Base-by-base conservation (phyloP, 495 filamentous ascomycete species). In the Hapsidospora chrysogenum region DNA sequence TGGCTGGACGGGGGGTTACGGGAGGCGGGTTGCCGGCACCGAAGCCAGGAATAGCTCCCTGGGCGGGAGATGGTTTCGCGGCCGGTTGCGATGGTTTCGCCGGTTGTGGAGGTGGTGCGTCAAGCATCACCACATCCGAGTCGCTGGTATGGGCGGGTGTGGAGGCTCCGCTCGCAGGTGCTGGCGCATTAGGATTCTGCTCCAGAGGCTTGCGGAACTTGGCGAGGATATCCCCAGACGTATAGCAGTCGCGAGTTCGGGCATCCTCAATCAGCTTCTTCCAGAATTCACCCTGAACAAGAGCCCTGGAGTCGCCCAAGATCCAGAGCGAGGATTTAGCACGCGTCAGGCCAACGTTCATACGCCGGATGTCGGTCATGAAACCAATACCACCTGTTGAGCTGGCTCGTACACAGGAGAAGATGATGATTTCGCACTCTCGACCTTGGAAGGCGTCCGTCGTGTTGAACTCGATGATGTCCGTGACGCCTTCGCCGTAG, bases 321-420 rank as follows among this genome's bases (percentile, higher is more conserved):
- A 97, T 85, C 76, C 85, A 97, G 17, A 97, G 66, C 2, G 85
- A 94, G 10, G 80, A 92, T 48, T 92, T 94, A 9, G 89, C 92
- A 64, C 89, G 74, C 6, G 89, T 97, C 29, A 97, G 62, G 60
- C 89, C 89, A 48, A 97, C 89, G 58, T 97, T 97, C 89, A 97
- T 97, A 72, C 89, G 89, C 34, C 89, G 76, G 49, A 97, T 92
- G 58, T 97, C 89, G 29, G 79, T 76, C 66, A 97, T 76, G 72
- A 97, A 97, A 66, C 89, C 89, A 48, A 97, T 93, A 46, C 92
- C 84, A 19, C 85, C 84, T 19, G 74, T 80, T 9, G 72, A 62
- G 11, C 81, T 86, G 21, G 89, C 85, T 56, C 89, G 74, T 21
- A 97, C 89, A 52, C 89, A 97, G 33, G 92, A 96, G 61, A 97